A percentile compares a stretch with the other conserved stretches of the same genome.
Conservation (phyloP, 129 eudicot species). For the Apium graveolens region DNA sequence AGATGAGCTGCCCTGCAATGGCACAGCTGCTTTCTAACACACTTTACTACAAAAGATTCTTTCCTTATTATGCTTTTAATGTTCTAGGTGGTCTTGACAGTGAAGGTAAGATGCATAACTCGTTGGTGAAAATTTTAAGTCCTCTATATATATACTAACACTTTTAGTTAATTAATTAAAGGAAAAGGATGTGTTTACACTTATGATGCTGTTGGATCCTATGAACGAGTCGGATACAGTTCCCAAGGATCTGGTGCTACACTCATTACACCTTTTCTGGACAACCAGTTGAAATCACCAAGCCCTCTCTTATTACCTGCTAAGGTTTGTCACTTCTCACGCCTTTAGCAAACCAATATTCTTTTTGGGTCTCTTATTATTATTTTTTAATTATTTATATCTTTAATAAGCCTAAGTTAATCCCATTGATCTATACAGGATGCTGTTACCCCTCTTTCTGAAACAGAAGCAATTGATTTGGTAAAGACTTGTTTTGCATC, state of each 20-base stretch:
- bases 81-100: constrained; percentile 95
- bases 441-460: constrained; percentile 95
- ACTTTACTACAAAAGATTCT: constrained; percentile 94
- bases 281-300: constrained; percentile 94
- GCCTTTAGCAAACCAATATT: not conserved
- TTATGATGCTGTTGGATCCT: constrained; percentile 97
- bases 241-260: constrained; percentile 97
- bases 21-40: constrained; percentile 97
- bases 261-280: constrained; percentile 88
- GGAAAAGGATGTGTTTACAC: constrained; percentile 98
- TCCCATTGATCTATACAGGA: constrained; percentile 44
- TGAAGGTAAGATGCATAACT: constrained; percentile 48
- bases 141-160: not conserved
- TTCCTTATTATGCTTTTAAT: constrained; percentile 92
- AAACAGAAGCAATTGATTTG: constrained; percentile 86
- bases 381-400: not conserved
- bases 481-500: constrained; percentile 93
- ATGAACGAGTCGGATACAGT: constrained; percentile 94
- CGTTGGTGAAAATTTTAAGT: not conserved
- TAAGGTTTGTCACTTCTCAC: constrained; percentile 34
- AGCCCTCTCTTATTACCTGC: constrained; percentile 91
- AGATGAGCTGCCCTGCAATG: constrained; percentile 99
- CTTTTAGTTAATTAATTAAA: constrained; percentile 15
- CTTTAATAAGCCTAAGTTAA: not conserved
- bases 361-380: not conserved